Evolutionary conservation across 1,284 basidiomycete genomes (phyloP).

Genomic region (Paramarasmius palmivorus): DNA sequence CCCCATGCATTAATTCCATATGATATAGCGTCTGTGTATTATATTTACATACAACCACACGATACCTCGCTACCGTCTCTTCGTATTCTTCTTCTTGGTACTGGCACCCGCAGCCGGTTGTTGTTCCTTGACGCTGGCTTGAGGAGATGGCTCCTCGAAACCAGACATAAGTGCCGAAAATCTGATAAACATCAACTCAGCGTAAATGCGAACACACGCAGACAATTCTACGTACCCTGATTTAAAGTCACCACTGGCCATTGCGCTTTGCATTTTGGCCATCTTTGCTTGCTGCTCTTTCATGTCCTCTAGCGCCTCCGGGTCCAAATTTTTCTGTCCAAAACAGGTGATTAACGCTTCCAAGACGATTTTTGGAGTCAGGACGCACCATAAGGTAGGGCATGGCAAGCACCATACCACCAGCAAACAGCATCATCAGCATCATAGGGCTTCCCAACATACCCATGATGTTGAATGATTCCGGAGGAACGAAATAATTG

Average conservation of each 20-base stretch:
- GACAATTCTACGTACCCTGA: conserved; percentile 49
- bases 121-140: conserved; percentile 9
- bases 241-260: conserved; percentile 59
- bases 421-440: conserved; percentile 77
- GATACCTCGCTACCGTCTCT: conserved; percentile 1
- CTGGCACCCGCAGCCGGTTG: conserved; percentile 6
- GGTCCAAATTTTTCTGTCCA: conserved; percentile 75
- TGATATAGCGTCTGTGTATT: background rate
- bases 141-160: conserved; percentile 19
- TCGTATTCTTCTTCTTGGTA: conserved; percentile 14
- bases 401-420: conserved; percentile 71
- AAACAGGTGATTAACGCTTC: conserved; percentile 3
- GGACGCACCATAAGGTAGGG: conserved; percentile 75
- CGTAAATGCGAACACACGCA: background rate
- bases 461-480: conserved; percentile 73
- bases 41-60: background rate
- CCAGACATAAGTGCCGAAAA: conserved; percentile 37
- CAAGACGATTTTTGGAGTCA: background rate
- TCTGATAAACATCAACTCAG: conserved; percentile 27
- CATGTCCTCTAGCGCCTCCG: conserved; percentile 72
- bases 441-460: conserved; percentile 91
- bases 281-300: conserved; percentile 68
- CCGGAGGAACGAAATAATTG: conserved; percentile 66
- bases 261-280: conserved; percentile 54
- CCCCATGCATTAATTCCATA: background rate